These are phyloP conservation scores for Candida montana DNA, from an alignment of 805 yeast genomes.

Conservation along the genomic window DNA sequence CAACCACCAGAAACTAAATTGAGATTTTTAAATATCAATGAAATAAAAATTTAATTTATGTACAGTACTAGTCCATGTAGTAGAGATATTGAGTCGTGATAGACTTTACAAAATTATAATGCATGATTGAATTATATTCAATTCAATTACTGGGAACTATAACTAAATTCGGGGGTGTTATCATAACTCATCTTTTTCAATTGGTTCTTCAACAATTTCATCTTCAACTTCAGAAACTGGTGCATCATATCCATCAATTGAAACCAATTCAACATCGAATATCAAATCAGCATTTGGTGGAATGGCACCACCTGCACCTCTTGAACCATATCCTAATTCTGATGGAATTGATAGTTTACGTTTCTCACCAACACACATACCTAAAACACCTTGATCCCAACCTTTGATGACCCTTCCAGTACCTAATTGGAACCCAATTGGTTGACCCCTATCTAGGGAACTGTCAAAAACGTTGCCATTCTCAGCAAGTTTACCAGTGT, in stretches of 20 bases:
- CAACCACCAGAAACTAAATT: conserved; percentile 20
- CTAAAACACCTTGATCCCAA: conserved; percentile 85
- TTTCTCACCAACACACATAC: conserved; percentile 79
- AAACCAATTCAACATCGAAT: conserved; percentile 62
- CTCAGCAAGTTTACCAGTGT: conserved; percentile 57
- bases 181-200: conserved; percentile 3
- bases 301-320: conserved; percentile 72
- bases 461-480: conserved; percentile 75
- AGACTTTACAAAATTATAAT: no score
- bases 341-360: conserved; percentile 78
- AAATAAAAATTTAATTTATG: conserved; percentile 11
- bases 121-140: no score
- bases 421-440: conserved; percentile 72
- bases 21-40: conserved; percentile 4
- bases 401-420: conserved; percentile 77
- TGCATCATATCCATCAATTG: conserved; percentile 35
- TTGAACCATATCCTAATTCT: conserved; percentile 66
- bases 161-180: no score
- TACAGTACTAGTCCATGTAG: conserved; percentile 6
- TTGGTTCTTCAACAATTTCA: neutral
- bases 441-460: conserved; percentile 56
- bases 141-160: no score
- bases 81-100: no score
- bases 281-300: conserved; percentile 74
- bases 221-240: neutral